phyloP scores from a whole-genome alignment of 2,329 filamentous ascomycete genomes.

The Dactylonectria estremocensis region DNA sequence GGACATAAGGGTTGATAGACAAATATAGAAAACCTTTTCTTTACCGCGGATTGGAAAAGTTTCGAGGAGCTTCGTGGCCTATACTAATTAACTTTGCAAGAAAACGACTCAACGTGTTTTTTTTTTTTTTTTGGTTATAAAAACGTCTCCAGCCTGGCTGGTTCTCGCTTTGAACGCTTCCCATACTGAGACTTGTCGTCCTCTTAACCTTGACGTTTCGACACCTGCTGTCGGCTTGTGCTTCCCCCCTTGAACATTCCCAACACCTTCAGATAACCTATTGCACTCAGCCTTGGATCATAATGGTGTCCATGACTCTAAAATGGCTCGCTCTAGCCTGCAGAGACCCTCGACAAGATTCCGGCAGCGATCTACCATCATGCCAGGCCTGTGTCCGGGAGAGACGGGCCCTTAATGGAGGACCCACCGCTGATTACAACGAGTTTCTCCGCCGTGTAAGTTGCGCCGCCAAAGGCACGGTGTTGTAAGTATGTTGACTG shows the following conservation, averaged over 20 bases:
- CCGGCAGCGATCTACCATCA: background rate
- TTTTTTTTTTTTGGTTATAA: background rate
- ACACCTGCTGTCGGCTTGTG: background rate
- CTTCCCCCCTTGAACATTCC: background rate
- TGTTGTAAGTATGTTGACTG: background rate
- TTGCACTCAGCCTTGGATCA: background rate
- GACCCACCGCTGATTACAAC: background rate
- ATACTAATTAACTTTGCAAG: background rate
- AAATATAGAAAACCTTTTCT: background rate
- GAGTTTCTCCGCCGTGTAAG: background rate
- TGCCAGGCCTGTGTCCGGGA: conserved; percentile 4
- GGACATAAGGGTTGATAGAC: background rate
- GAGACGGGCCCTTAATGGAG: background rate
- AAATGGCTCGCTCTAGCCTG: background rate
- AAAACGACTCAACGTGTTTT: background rate
- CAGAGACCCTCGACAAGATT: background rate
- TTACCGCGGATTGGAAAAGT: background rate
- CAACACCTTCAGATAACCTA: background rate
- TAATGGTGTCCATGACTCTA: background rate
- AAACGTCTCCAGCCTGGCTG: background rate
- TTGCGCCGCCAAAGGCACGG: background rate
- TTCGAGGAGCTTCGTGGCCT: background rate
- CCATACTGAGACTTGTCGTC: no score
- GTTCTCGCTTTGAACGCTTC: no score
- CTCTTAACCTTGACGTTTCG: no score